Percentiles rank a stretch among this genome's conserved stretches.
Evolutionary conservation across 169 alveolate species (phyloP).

Genomic region (Plasmodium adleri): DNA sequence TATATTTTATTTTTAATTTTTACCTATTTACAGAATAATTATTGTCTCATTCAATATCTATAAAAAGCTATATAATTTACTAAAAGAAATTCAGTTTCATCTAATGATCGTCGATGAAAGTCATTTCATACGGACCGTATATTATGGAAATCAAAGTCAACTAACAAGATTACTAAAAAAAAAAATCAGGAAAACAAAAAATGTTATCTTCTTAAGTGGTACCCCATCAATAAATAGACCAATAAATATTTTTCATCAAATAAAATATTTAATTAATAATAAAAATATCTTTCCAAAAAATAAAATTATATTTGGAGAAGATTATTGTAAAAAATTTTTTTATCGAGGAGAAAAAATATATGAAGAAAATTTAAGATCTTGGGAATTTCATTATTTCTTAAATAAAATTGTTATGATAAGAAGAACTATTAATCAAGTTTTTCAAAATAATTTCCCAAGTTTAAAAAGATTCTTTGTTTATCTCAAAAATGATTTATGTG

Average conservation of each 20-base stretch:
- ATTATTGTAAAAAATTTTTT: constrained; percentile 62
- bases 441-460: constrained; percentile 24
- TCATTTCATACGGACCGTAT: constrained; percentile 48
- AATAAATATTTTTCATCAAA: constrained; percentile 61
- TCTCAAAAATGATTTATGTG: constrained; percentile 15
- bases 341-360: constrained; percentile 48
- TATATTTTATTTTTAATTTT: not conserved
- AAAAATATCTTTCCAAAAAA: constrained; percentile 39
- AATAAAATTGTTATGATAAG: constrained; percentile 67
- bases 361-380: constrained; percentile 68
- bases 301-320: constrained; percentile 57
- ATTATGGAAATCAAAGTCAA: constrained; percentile 63
- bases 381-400: constrained; percentile 55
- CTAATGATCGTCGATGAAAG: constrained; percentile 58
- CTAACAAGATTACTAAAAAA: constrained; percentile 36
- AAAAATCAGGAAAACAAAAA: constrained; percentile 21
- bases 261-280: constrained; percentile 42
- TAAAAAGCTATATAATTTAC: constrained; percentile 24
- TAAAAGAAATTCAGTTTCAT: constrained; percentile 29
- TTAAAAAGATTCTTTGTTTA: constrained; percentile 36
- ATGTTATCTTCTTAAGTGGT: constrained; percentile 47
- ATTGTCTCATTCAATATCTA: constrained; percentile 50
- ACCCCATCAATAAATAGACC: constrained; percentile 70
- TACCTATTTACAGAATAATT: not conserved
- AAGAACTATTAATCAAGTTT: constrained; percentile 18